Evolutionary conservation across 2,329 filamentous ascomycete species (phyloP).

Genomic region (Moelleriella libera): DNA sequence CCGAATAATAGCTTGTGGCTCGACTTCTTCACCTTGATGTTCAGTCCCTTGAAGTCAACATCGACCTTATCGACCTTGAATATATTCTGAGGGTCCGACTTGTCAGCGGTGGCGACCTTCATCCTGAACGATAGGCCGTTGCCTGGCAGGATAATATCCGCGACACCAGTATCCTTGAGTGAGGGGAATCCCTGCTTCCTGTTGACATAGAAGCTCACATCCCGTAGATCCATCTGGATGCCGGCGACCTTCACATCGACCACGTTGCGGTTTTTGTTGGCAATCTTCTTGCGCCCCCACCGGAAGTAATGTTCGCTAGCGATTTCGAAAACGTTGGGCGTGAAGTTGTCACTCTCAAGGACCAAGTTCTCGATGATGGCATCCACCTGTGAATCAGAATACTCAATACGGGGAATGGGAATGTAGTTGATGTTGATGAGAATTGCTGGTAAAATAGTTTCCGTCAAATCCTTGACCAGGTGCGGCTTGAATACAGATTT

Average conservation of each 20-base stretch:
- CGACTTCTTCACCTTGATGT: constrained; percentile 86
- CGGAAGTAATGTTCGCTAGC: constrained; percentile 88
- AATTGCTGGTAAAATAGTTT: constrained; percentile 70
- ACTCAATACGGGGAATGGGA: constrained; percentile 88
- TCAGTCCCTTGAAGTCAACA: constrained; percentile 67
- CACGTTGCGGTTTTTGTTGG: constrained; percentile 70
- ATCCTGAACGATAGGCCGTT: constrained; percentile 86
- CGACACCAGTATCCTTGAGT: constrained; percentile 74
- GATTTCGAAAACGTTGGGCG: constrained; percentile 82
- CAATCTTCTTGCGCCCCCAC: constrained; percentile 80
- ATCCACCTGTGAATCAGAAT: constrained; percentile 71
- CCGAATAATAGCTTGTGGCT: constrained; percentile 86
- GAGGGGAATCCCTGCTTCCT: constrained; percentile 87
- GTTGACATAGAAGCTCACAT: constrained; percentile 91
- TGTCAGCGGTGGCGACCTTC: constrained; percentile 68
- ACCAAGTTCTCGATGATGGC: constrained; percentile 88
- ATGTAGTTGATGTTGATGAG: constrained; percentile 84
- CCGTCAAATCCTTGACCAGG: constrained; percentile 73
- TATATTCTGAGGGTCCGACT: constrained; percentile 64
- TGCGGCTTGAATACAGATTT: constrained; percentile 87
- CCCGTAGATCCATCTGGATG: constrained; percentile 80
- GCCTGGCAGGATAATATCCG: constrained; percentile 78
- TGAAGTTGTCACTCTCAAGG: constrained; percentile 91
- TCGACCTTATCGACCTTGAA: constrained; percentile 89
- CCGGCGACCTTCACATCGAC: constrained; percentile 74